These are phyloP conservation scores for Hypoxylon sp. DNA, from an alignment of 2,329 filamentous ascomycete species.

Conservation along the genomic window DNA sequence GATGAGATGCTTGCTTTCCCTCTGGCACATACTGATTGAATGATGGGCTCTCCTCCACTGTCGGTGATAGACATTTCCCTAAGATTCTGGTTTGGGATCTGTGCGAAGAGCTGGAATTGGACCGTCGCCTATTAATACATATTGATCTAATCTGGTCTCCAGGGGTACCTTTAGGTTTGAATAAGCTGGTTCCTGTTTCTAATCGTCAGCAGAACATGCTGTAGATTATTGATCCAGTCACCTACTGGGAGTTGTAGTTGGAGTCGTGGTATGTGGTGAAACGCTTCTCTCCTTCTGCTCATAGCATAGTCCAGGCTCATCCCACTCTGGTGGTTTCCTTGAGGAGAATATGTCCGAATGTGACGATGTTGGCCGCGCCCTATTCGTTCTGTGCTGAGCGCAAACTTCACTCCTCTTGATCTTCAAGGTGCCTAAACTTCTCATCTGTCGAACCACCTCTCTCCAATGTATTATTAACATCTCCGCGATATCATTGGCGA, in stretches of 20 bases:
- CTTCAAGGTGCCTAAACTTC: conserved; percentile 59
- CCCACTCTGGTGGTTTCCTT: conserved; percentile 58
- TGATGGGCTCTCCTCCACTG: conserved; percentile 51
- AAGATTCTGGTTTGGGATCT: conserved; percentile 32
- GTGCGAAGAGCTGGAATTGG: conserved; percentile 39
- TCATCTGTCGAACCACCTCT: conserved; percentile 74
- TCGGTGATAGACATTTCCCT: conserved; percentile 50
- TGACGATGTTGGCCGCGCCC: conserved; percentile 56
- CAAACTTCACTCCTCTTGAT: conserved; percentile 35
- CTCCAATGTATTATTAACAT: conserved; percentile 78
- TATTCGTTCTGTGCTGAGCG: conserved; percentile 30
- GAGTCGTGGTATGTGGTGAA: conserved; percentile 59
- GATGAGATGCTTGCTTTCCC: conserved; percentile 1
- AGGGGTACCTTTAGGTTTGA: conserved; percentile 10
- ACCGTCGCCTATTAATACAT: conserved; percentile 35
- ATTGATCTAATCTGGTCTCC: conserved; percentile 29
- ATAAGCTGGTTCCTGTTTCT: conserved; percentile 38
- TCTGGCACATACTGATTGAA: conserved; percentile 4
- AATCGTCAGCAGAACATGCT: background rate
- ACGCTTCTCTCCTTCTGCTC: conserved; percentile 45
- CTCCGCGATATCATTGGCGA: conserved; percentile 72
- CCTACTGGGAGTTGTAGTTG: conserved; percentile 53
- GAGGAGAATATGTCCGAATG: conserved; percentile 60
- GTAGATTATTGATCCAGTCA: background rate
- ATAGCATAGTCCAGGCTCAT: conserved; percentile 42